These are phyloP conservation scores for Rhizoclosmatium sp. DNA, from an alignment of 192 early-diverging fungal genomes.

Conservation along the genomic window DNA sequence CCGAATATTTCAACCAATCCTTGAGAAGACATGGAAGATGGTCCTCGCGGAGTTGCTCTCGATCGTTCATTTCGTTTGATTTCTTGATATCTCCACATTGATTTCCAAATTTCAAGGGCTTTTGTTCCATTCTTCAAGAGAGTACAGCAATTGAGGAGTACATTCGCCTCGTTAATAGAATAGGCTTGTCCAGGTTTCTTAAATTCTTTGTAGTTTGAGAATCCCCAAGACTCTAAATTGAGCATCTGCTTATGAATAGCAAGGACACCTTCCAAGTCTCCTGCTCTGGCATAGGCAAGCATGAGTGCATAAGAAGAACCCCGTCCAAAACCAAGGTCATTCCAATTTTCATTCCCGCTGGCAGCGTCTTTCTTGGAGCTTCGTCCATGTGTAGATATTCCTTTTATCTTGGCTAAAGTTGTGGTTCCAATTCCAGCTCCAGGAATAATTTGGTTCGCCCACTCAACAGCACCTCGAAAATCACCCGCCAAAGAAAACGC, in stretches of 20 bases:
- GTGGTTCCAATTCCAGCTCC: slow-evolving; percentile 29
- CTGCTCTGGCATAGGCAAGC: slow-evolving; percentile 21
- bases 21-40: slow-evolving; percentile 13
- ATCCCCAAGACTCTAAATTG: slow-evolving; percentile 21
- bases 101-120: slow-evolving; percentile 28
- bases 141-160: slow-evolving; percentile 25
- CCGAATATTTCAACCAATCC: slow-evolving; percentile 22
- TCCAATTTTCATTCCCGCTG: background rate
- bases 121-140: background rate
- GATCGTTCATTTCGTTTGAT: background rate
- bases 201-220: background rate
- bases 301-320: slow-evolving; percentile 30
- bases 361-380: background rate
- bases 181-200: background rate
- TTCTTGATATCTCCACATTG: background rate
- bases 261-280: slow-evolving; percentile 1
- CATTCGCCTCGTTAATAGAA: slow-evolving; percentile 33
- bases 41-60: background rate
- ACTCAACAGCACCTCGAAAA: slow-evolving; percentile 16
- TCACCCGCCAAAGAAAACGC: slow-evolving; percentile 9
- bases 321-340: slow-evolving; percentile 17
- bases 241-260: slow-evolving; percentile 24
- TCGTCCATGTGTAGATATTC: background rate
- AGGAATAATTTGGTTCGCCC: slow-evolving; percentile 22
- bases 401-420: background rate